Base-by-base conservation (phyloP, 257 asterid genomes). In the Ocimum tenuiflorum region DNA sequence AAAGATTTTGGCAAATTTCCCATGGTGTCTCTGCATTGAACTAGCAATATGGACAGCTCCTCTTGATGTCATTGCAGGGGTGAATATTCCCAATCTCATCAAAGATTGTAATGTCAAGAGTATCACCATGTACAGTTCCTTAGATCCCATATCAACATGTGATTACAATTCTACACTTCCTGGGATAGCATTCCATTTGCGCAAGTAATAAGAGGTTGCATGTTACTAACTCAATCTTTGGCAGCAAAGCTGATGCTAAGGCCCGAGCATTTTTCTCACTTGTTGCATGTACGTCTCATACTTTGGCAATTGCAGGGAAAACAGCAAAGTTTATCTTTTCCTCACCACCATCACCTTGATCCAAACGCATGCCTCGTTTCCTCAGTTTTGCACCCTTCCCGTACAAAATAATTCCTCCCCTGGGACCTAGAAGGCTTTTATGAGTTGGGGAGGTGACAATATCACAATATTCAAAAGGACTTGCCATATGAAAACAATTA, bases 41-140 rank as follows among this genome's bases (percentile, higher is more conserved):
- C 80, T 80, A 8, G 96, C 79, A 36, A 89, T 86, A 53, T 86
- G 94, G 3, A 80, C 95, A 67, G 96, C 99, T 80, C 79, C 96
- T 78, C 95, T 86, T 23, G 99, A 81, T 20, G 99, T 92, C 99
- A 92, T 92, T 53, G 99, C 99, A 64, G 99, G 91, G 43, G 99
- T 89, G 66, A 60, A 94, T 81, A 68, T 80, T 86, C 50, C 96
- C 97, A 49, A 83, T 86, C 63, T 88, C 96, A 59, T 89, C 97
- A 58, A 88, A 90, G 49, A 81, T 69, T 12, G 91, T 85, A 35
- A 83, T 89, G 83, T 92, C 97, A 65, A 83, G 80, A 36, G 80
- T 79, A 75, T 88, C 84, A 31, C 97, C 99, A n/a, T n/a, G n/a
- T n/a, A 2, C 38, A 0, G 62, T 80, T 79, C 71, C 96, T 82